phyloP scores from a whole-genome alignment of 1,139 yeast species.

The Kurtzmaniella quercitrusa region DNA sequence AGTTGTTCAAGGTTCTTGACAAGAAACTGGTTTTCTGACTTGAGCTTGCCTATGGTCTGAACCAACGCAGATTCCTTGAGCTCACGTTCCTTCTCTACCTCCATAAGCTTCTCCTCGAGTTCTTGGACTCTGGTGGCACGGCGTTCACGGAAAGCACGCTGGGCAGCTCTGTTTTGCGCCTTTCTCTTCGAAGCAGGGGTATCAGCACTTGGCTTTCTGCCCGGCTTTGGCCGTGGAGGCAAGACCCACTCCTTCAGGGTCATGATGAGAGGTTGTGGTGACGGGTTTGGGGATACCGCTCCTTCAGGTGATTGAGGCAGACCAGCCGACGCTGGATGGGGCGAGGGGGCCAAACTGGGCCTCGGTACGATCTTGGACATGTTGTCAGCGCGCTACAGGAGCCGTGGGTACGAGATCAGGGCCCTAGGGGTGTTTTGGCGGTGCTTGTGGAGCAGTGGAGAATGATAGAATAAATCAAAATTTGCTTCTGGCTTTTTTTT shows the following conservation, averaged over 20 bases:
- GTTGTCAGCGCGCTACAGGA: background rate
- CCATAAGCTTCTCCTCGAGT: conserved; percentile 44
- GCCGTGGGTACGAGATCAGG: background rate
- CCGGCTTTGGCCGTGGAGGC: conserved; percentile 90
- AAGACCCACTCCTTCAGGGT: conserved; percentile 89
- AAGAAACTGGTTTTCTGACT: conserved; percentile 36
- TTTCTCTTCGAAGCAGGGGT: conserved; percentile 75
- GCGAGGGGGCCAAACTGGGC: conserved; percentile 27
- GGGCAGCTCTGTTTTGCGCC: conserved; percentile 95
- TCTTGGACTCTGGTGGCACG: conserved; percentile 62
- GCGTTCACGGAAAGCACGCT: conserved; percentile 83
- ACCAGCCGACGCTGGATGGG: conserved; percentile 22
- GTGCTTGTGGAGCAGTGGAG: background rate
- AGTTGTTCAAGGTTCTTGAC: conserved; percentile 35
- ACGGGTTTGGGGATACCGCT: background rate
- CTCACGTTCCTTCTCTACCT: conserved; percentile 62
- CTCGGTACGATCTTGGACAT: conserved; percentile 36
- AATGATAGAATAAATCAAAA: background rate
- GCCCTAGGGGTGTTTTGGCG: background rate
- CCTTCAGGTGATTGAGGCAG: conserved; percentile 2
- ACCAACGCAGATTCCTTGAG: conserved; percentile 58
- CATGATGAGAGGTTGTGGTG: conserved; percentile 31
- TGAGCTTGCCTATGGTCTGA: conserved; percentile 41
- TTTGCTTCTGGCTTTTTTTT: background rate
- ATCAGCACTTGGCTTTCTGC: conserved; percentile 76